Evolutionary conservation across 495 filamentous ascomycete genomes (phyloP).

Genomic region (Penicillium lividum): DNA sequence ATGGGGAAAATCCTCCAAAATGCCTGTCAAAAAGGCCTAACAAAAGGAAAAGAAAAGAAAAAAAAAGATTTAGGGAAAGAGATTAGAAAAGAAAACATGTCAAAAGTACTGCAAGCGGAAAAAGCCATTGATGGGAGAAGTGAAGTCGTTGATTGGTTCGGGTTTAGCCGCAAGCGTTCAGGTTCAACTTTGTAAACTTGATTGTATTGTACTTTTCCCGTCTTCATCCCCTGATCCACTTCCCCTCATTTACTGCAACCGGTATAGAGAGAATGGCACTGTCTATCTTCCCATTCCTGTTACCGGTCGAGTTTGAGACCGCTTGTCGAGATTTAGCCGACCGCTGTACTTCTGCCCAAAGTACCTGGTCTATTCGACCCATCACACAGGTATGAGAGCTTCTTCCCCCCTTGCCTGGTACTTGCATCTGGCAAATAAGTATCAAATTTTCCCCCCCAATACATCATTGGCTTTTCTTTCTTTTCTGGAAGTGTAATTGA

Average conservation of each 20-base stretch:
- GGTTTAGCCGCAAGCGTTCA: conserved; percentile 9
- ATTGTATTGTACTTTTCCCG: not conserved
- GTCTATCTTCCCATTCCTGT: conserved; percentile 55
- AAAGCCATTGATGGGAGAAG: not conserved
- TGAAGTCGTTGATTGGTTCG: conserved; percentile 5
- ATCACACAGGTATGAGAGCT: conserved; percentile 33
- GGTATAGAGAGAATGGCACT: conserved; percentile 12
- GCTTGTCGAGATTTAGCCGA: conserved; percentile 60
- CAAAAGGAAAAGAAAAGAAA: not conserved
- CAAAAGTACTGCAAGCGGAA: conserved; percentile 1
- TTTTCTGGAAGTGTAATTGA: conserved; percentile 10
- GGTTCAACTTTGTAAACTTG: not conserved
- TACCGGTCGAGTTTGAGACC: conserved; percentile 57
- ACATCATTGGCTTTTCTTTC: too few species aligned
- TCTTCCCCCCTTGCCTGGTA: conserved; percentile 13
- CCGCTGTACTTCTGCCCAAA: conserved; percentile 29
- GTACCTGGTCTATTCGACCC: conserved; percentile 31
- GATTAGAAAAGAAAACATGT: not conserved
- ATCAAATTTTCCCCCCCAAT: not conserved
- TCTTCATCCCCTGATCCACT: not conserved
- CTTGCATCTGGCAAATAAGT: conserved; percentile 12
- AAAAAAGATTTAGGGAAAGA: not conserved
- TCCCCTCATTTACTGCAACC: not conserved
- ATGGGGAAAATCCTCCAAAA: too few species aligned
- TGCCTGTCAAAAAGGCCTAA: not conserved